Base-by-base conservation (phyloP, 192 early-diverging fungal species). In the Paraglomus occultum region DNA sequence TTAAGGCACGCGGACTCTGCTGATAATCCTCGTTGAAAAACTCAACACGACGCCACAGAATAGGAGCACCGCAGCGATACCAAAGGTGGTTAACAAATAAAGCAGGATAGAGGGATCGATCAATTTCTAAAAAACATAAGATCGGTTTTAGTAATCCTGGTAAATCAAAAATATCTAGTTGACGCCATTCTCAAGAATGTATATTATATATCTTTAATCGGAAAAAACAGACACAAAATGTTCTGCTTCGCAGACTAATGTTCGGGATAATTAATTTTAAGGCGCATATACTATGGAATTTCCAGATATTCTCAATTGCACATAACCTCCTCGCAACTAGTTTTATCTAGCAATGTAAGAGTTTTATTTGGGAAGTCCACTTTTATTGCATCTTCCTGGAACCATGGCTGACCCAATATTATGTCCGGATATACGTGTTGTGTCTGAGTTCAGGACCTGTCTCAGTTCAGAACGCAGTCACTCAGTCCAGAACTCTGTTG, bases 321-420 rank as follows among this genome's bases (percentile, higher is more conserved):
- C n/a, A n/a, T n/a, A n/a, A n/a, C n/a, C n/a, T n/a, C n/a, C n/a
- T n/a, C n/a, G n/a, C n/a, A n/a, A n/a, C n/a, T 46, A 62, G 60
- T 62, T 62, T 18, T 20, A 62, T 46, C 60, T 14, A 62, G 60
- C 43, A 58, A 31, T 58, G 23, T 58, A 58, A 58, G 55, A 58
- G 55, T 58, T 58, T 58, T 58, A 58, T 58, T 58, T 58, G 23
- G 38, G 23, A 58, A 58, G 17, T 58, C 23, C 17, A 58, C 4
- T 38, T 58, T 39, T 20, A 62, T 62, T 62, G 43, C 1, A 62
- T 62, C 48, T 23, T 62, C 6, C 38, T 62, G 17, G 38, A 62
- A 62, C 60, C 43, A 62, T 47, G 23, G n/a, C 18, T 7, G 17
- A 0, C 43, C 60, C n/a, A 62, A 62, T 1, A 3, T 46, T 46